Evolutionary conservation across 306 rosid species (phyloP), one percentile per base, ranked within the genome.

Genomic region (Rosa chinensis): DNA sequence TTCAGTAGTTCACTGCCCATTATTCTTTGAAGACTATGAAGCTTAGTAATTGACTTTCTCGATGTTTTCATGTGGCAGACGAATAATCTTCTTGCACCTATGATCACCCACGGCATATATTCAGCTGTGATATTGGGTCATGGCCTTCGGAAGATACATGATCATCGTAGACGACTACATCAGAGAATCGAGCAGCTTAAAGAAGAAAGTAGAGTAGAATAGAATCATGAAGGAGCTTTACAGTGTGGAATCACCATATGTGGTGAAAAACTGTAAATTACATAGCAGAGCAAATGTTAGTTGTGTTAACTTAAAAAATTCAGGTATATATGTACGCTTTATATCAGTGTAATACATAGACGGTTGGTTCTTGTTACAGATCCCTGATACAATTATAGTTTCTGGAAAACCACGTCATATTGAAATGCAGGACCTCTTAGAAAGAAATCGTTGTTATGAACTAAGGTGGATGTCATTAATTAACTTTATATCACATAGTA

Each of bases 131-230:
- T 95, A 73, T 70, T 95, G 87, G 99, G 99, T 52, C 97, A 95
- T 50, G 99, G 99, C 83, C 99, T 95, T 56, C 84, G 93, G 98
- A 95, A 95, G 89, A 92, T 95, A 77, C 89, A 92, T 35, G 90
- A 95, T 86, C 98, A 92, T 85, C 87, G 92, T 82, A 87, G 90
- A 56, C 82, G 88, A 84, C 87, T 95, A 6, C 93, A 84, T 12
- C 94, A 89, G 70, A 89, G 99, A 90, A 89, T 95, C 72, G 92
- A 85, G 66, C 90, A 87, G 23, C 96, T 95, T 59, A 87, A 85
- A 73, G 72, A 45, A 66, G 92, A 95, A 78, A 92, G 89, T 35
- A 72, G 81, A 53, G 49, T 71, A 81, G 59, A 75, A 75, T 81
- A 85, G 12, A 82, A 77, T 75, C 71, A 52, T 83, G 81, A 81